Evolutionary conservation across 2,329 filamentous ascomycete species (phyloP), one percentile per base, ranked within the genome.

Genomic region (Hypoxylon sp.): DNA sequence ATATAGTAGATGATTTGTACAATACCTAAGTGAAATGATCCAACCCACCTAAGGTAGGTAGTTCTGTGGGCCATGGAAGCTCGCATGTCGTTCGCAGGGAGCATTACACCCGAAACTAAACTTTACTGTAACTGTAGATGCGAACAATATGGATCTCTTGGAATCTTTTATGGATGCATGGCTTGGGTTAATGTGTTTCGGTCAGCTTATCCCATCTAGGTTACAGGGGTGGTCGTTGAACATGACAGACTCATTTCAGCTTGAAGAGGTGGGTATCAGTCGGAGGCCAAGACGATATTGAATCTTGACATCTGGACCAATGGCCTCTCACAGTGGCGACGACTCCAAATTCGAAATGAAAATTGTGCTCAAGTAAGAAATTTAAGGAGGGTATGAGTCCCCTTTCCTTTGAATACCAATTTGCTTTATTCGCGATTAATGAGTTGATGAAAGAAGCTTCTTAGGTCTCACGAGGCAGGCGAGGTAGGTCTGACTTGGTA

Each of bases 141-240:
- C 34, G 43, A 59, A 52, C 30, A 51, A 47, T 30, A 34, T 48
- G 44, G 44, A 48, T 52, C 32, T 43, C 26, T 60, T 30, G 61
- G 30, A 64, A 44, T 20, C 15, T 54, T 50, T 20, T n/a, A 51
- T 28, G 44, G 48, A 24, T 51, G 37, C 30, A 55, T 46, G 32
- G 55, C 32, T 51, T 37, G 52, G 44, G 20, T 50, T 37, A 17
- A 20, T 15, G 51, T 41, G 52, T 64, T 64, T 53, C 37, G 37
- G 52, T 58, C 59, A 66, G 53, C 53, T 30, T 22, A 50, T 62
- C 22, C 55, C 56, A 49, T 52, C 28, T 60, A 58, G 39, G 61
- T 57, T 60, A 49, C 49, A 20, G 30, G 34, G 19, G 43, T 55
- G 55, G 51, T 26, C 26, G 30, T 30, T 43, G 20, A 32, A 44